Evolutionary conservation across 768 basidiomycete genomes (phyloP), one percentile per base, ranked within the genome.

Genomic region (Cubamyces sp.): DNA sequence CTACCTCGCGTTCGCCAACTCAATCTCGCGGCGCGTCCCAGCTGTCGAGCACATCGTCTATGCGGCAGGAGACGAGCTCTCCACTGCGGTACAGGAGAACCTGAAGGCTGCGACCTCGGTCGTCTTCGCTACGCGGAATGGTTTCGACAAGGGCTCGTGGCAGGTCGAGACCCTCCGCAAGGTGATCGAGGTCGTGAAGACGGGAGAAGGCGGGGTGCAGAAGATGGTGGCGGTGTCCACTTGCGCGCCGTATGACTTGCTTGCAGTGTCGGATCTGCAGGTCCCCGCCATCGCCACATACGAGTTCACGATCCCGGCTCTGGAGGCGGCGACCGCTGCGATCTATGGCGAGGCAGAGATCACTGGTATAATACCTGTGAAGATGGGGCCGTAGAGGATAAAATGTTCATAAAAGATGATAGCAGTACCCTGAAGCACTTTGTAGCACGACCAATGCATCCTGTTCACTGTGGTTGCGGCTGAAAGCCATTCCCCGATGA

Each of bases 211-310:
- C 9, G 58, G 28, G 1, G 15, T 39, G 34, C 26, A 74, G 18
- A 74, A 75, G 18, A 71, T 87, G 37, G 75, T 87, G 1, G 70
- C 88, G 15, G 62, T 90, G 0, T 80, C 84, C 19, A 87, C 84
- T 40, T 87, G 87, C 68, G 83, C 80, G n/a, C 88, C 88, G 28
- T 90, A 89, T 65, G 87, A 90, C 63, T 59, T 87, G 12, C 73
- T 78, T 15, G 60, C 43, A 5, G 69, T 73, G 12, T 61, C 66
- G 5, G 68, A 68, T 1, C 71, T 72, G 0, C 73, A 47, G 4
- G 62, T 67, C 6, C 61, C 76, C 23, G 83, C 79, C 39, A 64
- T 88, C 3, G 81, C 77, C 18, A 83, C 82, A 45, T 87, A 84
- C 69, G 87, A 90, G 70, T 85, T 82, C 61, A 88, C 87, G 1